Percentiles rank a stretch among this genome's conserved stretches.
Conservation (phyloP, 352 stramenopile species). For the Paralagenidium karlingii region DNA sequence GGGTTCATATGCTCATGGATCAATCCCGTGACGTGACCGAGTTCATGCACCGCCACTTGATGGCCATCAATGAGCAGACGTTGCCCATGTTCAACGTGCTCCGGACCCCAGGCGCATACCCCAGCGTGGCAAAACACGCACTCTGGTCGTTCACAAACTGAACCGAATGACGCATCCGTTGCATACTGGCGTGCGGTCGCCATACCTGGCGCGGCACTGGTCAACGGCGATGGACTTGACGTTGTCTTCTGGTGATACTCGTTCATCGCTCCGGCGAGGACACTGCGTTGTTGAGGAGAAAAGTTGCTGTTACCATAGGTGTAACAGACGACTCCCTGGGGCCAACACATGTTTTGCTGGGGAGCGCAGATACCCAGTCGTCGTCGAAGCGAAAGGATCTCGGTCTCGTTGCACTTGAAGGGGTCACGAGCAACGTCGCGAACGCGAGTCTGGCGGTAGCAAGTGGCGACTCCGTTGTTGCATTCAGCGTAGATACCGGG, state of each 20-base stretch:
- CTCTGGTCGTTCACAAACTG: slow-evolving; percentile 2
- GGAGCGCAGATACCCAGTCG: slow-evolving; percentile 1
- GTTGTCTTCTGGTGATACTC: slow-evolving; percentile 5
- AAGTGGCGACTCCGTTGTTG: too few species aligned
- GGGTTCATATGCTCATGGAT: slow-evolving; percentile 4
- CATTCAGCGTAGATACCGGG: too few species aligned
- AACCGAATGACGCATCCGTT: slow-evolving; percentile 4
- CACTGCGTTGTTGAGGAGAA: not conserved
- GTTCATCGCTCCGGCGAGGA: slow-evolving; percentile 2
- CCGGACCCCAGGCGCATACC: too few species aligned
- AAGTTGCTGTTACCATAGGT: slow-evolving; percentile 3
- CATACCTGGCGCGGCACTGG: slow-evolving; percentile 1
- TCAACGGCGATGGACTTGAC: slow-evolving; percentile 4
- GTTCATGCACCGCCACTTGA: slow-evolving; percentile 1
- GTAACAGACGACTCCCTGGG: slow-evolving; percentile 7
- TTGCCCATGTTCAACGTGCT: slow-evolving; percentile 1
- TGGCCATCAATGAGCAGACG: too few species aligned
- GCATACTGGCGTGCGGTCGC: slow-evolving; percentile 4
- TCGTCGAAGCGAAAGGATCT: not conserved
- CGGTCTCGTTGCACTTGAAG: not conserved
- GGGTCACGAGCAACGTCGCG: not conserved
- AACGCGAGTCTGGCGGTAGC: not conserved
- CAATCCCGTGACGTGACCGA: slow-evolving; percentile 1
- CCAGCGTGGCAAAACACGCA: slow-evolving; percentile 5
- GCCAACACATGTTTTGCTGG: slow-evolving; percentile 1